Evolutionary conservation across 805 yeast genomes (phyloP), one percentile per base, ranked within the genome.

Genomic region (Pichia heedii): DNA sequence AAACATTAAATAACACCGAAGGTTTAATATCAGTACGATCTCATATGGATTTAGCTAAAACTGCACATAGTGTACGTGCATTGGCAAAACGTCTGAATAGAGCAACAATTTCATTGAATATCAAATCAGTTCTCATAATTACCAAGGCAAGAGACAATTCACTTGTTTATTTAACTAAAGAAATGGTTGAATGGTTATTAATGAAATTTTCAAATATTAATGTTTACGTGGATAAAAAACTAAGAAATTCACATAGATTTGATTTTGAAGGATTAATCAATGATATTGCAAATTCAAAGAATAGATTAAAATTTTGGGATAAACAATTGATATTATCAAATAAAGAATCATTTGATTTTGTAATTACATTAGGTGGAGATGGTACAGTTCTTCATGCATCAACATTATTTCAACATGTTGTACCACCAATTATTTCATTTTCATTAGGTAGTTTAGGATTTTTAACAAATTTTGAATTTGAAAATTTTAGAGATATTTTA

Each of bases 361-460:
- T 87, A 2, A 76, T 90, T 36, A 86, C 97, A 0, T 68, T 93
- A 9, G 98, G 98, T 21, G 98, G 98, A 16, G 98, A 93, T 58
- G 97, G 98, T 9, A 93, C 98, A 0, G 96, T 90, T 39, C 67
- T 90, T 10, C 83, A 83, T 55, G 90, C 90, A 0, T 87, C 95
- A 2, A 81, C 93, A 44, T 67, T 88, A 34, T 93, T 93, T 62
- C 94, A 84, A 63, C 68, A 74, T 45, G 73, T 75, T 39, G 96
- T 89, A 2, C 98, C 98, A 1, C 98, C 98, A 0, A 85, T 90
- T 2, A 70, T 93, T 51, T 77, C 94, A 18, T 90, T 88, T 61
- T 76, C 95, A 0, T 67, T 93, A 52, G 98, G 98, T 0, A 84
- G 96, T 0, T 67, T 93, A 21, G 98, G 98, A 4, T 93, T 93